Evolutionary conservation across 352 stramenopile genomes (phyloP), one percentile per base, ranked within the genome.

Genomic region (Globisporangium takayamanum): DNA sequence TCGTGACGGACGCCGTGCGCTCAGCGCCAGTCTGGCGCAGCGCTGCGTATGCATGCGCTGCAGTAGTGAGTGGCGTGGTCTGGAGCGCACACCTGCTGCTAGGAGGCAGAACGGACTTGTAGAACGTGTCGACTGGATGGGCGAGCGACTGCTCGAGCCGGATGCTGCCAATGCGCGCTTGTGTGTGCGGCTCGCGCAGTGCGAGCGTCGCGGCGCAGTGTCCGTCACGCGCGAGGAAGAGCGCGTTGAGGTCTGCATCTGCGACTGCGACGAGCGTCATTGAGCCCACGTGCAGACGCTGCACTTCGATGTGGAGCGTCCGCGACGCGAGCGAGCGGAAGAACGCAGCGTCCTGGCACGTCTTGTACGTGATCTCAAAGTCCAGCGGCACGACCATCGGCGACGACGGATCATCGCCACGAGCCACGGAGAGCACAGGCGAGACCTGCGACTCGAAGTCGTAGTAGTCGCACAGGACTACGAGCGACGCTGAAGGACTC

Each of bases 371-470:
- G 42, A 80, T 59, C 0, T 60, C 59, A 41, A 80, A 61, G 18
- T 80, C 72, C 2, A 75, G 20, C 4, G 48, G 30, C 41, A 63
- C 30, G 12, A 45, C 10, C 7, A 5, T 6, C 16, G 7, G 15
- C 16, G 16, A 18, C 16, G 44, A 22, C 16, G 10, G n/a, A 18
- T 20, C 15, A 8, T 5, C 25, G 18, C 3, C 37, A 20, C 5
- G 14, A 26, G n/a, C 18, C 4, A 28, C 28, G 15, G 55, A 30
- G 37, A 71, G 60, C 39, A 73, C 51, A 11, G 68, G 69, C 2
- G 72, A 80, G 18, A 64, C 15, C 41, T 80, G 72, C 1, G 68
- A 63, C 45, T 80, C 72, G 54, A 75, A 80, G 45, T 80, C 72
- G 22, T 66, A 77, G 26, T 71, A 80, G 58, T 80, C 72, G 60